A percentile compares a stretch with the other conserved stretches of the same genome.
Conservation (phyloP, 1,284 basidiomycete species). For the Takashimella tepidaria region DNA sequence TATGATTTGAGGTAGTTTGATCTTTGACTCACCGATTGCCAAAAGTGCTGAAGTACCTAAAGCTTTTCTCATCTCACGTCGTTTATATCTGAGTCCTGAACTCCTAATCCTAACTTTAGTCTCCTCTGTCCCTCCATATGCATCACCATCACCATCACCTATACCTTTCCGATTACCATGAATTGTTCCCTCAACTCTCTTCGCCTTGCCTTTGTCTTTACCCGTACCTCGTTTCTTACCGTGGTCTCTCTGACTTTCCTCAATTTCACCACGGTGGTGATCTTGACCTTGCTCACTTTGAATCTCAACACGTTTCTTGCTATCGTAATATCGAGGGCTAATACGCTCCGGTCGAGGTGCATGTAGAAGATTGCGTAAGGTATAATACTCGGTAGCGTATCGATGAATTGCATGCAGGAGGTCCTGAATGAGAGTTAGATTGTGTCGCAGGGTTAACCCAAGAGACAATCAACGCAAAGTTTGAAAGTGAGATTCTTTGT, state of each 20-base stretch:
- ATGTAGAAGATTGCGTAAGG: constrained; percentile 11
- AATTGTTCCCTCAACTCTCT: not conserved
- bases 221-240: constrained; percentile 2
- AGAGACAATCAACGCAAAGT: too few relatives aligned
- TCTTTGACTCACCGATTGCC: constrained; percentile 27
- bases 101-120: not conserved
- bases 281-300: constrained; percentile 2
- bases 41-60: constrained; percentile 33
- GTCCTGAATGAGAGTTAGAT: not conserved
- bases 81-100: constrained; percentile 1
- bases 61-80: constrained; percentile 29
- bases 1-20: too few relatives aligned
- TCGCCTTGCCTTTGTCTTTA: constrained; percentile 15
- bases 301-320: not conserved
- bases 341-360: not conserved
- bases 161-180: not conserved
- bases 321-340: not conserved
- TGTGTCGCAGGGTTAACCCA: too few relatives aligned
- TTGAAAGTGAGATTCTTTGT: too few relatives aligned
- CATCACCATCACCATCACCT: not conserved
- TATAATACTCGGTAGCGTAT: constrained; percentile 20
- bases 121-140: not conserved
- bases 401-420: not conserved
- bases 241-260: not conserved
- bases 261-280: not conserved